Conservation (phyloP, 108 stramenopile species). For the Fragilariopsis cylindrus region DNA sequence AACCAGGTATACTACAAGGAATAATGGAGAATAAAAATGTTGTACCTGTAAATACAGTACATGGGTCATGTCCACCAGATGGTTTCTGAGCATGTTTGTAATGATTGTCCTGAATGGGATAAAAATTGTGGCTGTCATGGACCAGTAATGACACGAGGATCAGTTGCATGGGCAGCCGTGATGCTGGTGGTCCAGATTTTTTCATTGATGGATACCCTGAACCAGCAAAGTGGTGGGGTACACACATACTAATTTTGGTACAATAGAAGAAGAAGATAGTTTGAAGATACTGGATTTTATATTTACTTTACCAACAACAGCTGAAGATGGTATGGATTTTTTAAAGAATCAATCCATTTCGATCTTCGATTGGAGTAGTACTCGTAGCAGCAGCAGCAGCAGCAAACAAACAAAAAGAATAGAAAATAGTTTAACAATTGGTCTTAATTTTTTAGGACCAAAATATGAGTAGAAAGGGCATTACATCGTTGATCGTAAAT, state of each 20-base stretch:
- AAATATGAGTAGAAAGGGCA: too few species aligned
- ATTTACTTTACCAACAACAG: constrained; percentile 45
- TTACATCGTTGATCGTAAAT: too few species aligned
- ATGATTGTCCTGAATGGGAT: constrained; percentile 67
- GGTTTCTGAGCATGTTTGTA: constrained; percentile 26
- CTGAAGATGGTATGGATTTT: constrained; percentile 26
- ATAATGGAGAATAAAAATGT: constrained; percentile 33
- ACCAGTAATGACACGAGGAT: constrained; percentile 68
- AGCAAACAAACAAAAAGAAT: too few species aligned
- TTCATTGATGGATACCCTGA: constrained; percentile 62
- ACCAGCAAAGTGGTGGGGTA: constrained; percentile 74
- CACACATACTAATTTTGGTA: constrained; percentile 73
- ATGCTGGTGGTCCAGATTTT: constrained; percentile 68
- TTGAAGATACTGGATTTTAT: constrained; percentile 49
- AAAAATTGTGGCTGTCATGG: constrained; percentile 73
- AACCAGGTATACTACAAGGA: constrained; percentile 68
- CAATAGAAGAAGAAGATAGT: constrained; percentile 48
- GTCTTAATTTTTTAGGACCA: too few species aligned
- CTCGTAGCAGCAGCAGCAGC: too few species aligned
- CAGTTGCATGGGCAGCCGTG: constrained; percentile 80
- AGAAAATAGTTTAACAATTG: too few species aligned
- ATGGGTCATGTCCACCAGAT: constrained; percentile 64
- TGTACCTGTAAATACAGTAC: constrained; percentile 23
- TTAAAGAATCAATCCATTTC: constrained; percentile 36
- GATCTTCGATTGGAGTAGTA: constrained; percentile 16